phyloP scores from a whole-genome alignment of 2,329 filamentous ascomycete species.

The Talaromyces albobiverticillius region DNA sequence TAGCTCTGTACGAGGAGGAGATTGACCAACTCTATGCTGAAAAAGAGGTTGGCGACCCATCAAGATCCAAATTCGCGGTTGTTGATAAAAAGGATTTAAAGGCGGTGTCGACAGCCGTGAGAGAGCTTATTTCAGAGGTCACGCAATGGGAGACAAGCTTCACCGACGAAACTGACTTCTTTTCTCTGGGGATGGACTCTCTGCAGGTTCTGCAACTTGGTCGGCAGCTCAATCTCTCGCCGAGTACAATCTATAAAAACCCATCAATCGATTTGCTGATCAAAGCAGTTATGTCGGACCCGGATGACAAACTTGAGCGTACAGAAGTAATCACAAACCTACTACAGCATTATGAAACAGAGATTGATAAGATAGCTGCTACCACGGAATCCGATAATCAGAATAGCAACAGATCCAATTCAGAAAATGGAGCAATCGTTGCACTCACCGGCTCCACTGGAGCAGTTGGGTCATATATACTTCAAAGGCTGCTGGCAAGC shows the following conservation, averaged over 20 bases:
- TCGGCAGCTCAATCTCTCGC: conserved; percentile 1
- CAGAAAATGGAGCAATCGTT: not conserved
- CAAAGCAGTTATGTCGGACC: not conserved
- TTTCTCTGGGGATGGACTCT: conserved; percentile 9
- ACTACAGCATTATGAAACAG: not conserved
- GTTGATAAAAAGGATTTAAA: not conserved
- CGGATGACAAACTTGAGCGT: not conserved
- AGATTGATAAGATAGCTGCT: not conserved
- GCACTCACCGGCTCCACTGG: conserved; percentile 8
- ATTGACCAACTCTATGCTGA: conserved; percentile 6
- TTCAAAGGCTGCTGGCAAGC: not conserved
- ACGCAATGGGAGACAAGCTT: conserved; percentile 5
- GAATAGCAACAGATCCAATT: not conserved
- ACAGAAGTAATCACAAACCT: not conserved
- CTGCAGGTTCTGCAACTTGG: conserved; percentile 9
- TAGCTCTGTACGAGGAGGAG: conserved; percentile 6
- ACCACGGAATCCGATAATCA: not conserved
- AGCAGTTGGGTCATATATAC: conserved; percentile 6
- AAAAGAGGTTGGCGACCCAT: not conserved
- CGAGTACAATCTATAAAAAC: not conserved
- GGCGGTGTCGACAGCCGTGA: not conserved
- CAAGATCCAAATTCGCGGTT: not conserved
- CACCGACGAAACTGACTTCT: conserved; percentile 6
- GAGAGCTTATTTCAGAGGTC: not conserved
- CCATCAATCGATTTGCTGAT: not conserved